These are phyloP conservation scores for Geotrichum australiense DNA, from an alignment of 1,139 yeast species.

Conservation along the genomic window DNA sequence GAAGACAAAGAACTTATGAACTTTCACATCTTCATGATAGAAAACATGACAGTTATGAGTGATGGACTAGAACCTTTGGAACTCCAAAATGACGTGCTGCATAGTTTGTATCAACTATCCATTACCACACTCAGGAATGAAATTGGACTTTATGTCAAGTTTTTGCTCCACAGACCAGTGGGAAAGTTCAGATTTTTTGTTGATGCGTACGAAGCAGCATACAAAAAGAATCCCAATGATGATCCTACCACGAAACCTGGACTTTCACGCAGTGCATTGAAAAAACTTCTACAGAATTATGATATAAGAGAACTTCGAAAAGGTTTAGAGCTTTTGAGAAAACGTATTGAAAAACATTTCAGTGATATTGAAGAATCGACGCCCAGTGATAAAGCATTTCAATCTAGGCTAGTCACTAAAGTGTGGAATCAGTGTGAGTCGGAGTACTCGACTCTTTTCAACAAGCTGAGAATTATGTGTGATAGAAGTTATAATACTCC, in stretches of 20 bases:
- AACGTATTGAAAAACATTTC: slow-evolving; percentile 56
- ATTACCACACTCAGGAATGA: slow-evolving; percentile 40
- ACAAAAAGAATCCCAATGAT: slow-evolving; percentile 36
- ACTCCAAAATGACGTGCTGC: slow-evolving; percentile 30
- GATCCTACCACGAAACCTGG: slow-evolving; percentile 57
- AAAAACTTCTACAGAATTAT: slow-evolving; percentile 49
- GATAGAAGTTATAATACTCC: slow-evolving; percentile 41
- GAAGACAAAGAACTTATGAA: slow-evolving; percentile 52
- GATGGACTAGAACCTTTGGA: slow-evolving; percentile 43
- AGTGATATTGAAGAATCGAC: slow-evolving; percentile 31
- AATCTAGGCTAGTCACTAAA: slow-evolving; percentile 38
- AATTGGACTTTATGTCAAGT: slow-evolving; percentile 44
- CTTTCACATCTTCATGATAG: slow-evolving; percentile 53
- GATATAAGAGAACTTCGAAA: slow-evolving; percentile 52
- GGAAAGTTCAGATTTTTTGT: slow-evolving; percentile 65
- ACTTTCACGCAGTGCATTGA: slow-evolving; percentile 53
- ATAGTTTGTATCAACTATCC: slow-evolving; percentile 31
- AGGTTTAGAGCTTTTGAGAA: slow-evolving; percentile 51
- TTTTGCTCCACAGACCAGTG: slow-evolving; percentile 49
- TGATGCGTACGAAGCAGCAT: slow-evolving; percentile 52
- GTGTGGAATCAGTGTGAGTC: slow-evolving; percentile 50
- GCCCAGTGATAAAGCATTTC: slow-evolving; percentile 37
- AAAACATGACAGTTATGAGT: slow-evolving; percentile 53
- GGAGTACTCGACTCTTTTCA: slow-evolving; percentile 41
- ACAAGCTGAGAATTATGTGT: slow-evolving; percentile 38